Evolutionary conservation across 345 rosid species (phyloP).

Genomic region (Adansonia digitata): DNA sequence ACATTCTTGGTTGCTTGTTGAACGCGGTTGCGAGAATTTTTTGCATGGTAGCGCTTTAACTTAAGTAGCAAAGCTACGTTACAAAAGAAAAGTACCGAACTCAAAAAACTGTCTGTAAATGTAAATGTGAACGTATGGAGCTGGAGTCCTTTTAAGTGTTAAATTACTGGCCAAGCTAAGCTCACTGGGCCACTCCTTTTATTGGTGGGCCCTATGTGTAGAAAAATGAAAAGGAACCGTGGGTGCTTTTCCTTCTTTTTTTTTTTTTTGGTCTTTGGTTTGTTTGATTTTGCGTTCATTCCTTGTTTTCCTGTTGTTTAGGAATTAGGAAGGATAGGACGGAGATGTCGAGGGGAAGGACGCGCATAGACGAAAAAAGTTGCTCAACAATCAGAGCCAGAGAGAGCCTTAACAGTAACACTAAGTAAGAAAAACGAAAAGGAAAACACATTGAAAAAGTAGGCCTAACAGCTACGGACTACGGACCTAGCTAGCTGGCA

Average conservation of each 20-base stretch:
- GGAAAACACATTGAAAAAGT: background rate
- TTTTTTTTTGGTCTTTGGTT: background rate
- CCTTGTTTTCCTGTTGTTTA: too few species aligned
- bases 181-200: background rate
- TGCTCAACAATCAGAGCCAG: conserved; percentile 4
- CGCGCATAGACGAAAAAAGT: conserved; percentile 6
- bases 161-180: background rate
- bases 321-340: background rate
- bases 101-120: too few species aligned
- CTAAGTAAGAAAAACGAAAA: background rate
- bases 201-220: background rate
- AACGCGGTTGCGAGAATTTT: too few species aligned
- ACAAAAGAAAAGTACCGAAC: too few species aligned
- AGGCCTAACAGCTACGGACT: background rate
- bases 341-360: too few species aligned
- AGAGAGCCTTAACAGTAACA: background rate
- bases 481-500: background rate
- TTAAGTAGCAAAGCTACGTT: background rate
- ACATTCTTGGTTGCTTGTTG: too few species aligned
- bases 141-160: too few species aligned
- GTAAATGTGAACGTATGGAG: too few species aligned
- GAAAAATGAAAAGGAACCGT: background rate
- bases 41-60: background rate
- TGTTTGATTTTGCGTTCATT: too few species aligned
- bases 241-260: background rate